Evolutionary conservation across 2,329 filamentous ascomycete species (phyloP), one percentile per base, ranked within the genome.

Genomic region (Pseudopithomyces maydicus): DNA sequence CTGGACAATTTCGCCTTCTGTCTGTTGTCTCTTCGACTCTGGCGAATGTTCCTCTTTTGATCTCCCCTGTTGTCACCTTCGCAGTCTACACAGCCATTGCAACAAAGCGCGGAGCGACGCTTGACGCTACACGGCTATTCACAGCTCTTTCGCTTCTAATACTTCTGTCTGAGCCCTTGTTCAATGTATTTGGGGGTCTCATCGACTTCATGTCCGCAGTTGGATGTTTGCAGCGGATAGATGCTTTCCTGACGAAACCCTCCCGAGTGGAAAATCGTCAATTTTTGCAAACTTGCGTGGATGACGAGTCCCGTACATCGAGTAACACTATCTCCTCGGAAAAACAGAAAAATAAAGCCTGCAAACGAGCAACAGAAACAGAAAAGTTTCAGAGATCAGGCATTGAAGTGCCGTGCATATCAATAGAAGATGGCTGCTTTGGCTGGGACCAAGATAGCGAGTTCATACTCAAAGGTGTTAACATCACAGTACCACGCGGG

Each of bases 1-100:
- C 79, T 6, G 57, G 75, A 14, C 68, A 74, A 26, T 54, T 56
- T 11, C 54, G 58, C 38, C n/a, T 38, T 12, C 33, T 61, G n/a
- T 10, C 20, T 19, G 41, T 41, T 19, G 23, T 54, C 0, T 39
- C 51, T 2, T 17, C 39, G 11, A 52, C 33, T 3, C n/a, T 57
- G 39, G 55, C 45, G 7, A 48, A 49, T n/a, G 22, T 50, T 5
- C 55, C 57, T 15, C 22, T 32, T 11, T 22, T 52, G 1, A 20
- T 61, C 14, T 54, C 56, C 12, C 58, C 58, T 3, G 56, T 61
- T 20, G 47, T 55, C 17, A 61, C 56, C 4, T 61, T 61, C 33
- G 56, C 53, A 14, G 22, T 47, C 12, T 58, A 56, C 45, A 56
- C 52, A 8, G 48, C 45, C 10, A 46, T 43, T 19, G 44, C 51